Percentiles rank a stretch among this genome's conserved stretches.
Conservation (phyloP, 2,329 filamentous ascomycete genomes). For the Cyphellophora attinorum region DNA sequence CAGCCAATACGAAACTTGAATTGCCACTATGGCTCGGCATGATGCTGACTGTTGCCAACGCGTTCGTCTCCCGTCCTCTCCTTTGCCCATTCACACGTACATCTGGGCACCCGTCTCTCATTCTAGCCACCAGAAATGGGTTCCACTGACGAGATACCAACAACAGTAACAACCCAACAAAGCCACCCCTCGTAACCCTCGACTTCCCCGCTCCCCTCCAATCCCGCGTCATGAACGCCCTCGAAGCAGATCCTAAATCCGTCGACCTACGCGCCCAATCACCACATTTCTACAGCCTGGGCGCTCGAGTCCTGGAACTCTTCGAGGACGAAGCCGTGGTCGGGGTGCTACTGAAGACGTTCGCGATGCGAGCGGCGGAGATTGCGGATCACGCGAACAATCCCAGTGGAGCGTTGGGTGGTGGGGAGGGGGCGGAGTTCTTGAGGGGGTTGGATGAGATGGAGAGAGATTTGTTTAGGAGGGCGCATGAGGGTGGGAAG, state of each 20-base stretch:
- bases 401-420: conserved; percentile 36
- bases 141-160: neutral
- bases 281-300: conserved; percentile 79
- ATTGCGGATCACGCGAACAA: conserved; percentile 86
- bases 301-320: conserved; percentile 75
- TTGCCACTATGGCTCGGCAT: conserved; percentile 92
- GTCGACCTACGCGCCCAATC: conserved; percentile 77
- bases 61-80: no score
- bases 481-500: conserved; percentile 65
- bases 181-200: conserved; percentile 59
- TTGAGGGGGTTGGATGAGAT: conserved; percentile 80
- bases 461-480: conserved; percentile 68
- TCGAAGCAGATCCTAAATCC: conserved; percentile 80
- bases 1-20: conserved; percentile 67
- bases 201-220: conserved; percentile 72
- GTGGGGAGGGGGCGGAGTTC: conserved; percentile 63
- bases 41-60: conserved; percentile 66
- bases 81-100: no score
- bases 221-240: conserved; percentile 71
- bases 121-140: neutral
- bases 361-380: conserved; percentile 69
- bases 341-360: conserved; percentile 51
- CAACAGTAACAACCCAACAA: conserved; percentile 11
- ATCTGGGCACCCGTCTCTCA: conserved; percentile 9
- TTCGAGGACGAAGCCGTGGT: conserved; percentile 77